Evolutionary conservation across 164 flowering plant species (phyloP).

Genomic region (grape (Vitis vinifera)): DNA sequence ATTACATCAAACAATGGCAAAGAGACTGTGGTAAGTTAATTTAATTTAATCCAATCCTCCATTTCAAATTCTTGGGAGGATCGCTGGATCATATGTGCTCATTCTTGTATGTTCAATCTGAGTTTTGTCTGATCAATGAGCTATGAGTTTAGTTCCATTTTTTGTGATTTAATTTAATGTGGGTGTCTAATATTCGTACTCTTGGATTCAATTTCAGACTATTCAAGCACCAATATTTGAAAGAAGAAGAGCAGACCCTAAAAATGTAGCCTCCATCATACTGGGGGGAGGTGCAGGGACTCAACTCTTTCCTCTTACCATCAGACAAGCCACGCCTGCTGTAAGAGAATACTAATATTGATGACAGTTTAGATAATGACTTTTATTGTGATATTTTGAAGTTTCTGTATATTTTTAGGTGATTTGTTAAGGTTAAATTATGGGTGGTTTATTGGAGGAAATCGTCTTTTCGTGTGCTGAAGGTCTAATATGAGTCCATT

Average conservation of each 20-base stretch:
- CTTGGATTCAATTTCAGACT: constrained; percentile 31
- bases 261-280: constrained; percentile 77
- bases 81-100: background rate
- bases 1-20: constrained; percentile 52
- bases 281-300: constrained; percentile 90
- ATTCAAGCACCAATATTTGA: constrained; percentile 37
- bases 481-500: background rate
- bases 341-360: constrained; percentile 37
- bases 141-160: background rate
- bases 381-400: background rate
- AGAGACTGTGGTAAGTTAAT: constrained; percentile 49
- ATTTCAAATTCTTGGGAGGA: background rate
- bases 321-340: constrained; percentile 81
- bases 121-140: background rate
- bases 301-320: constrained; percentile 80
- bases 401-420: background rate
- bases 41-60: background rate
- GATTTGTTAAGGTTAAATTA: background rate
- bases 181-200: background rate
- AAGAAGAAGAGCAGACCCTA: constrained; percentile 58
- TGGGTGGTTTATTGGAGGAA: background rate
- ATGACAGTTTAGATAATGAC: background rate
- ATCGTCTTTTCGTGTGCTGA: background rate
- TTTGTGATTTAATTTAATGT: background rate
- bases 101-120: background rate